Base-by-base conservation (phyloP, 2,329 filamentous ascomycete genomes). In the Dactylellina haptotyla region DNA sequence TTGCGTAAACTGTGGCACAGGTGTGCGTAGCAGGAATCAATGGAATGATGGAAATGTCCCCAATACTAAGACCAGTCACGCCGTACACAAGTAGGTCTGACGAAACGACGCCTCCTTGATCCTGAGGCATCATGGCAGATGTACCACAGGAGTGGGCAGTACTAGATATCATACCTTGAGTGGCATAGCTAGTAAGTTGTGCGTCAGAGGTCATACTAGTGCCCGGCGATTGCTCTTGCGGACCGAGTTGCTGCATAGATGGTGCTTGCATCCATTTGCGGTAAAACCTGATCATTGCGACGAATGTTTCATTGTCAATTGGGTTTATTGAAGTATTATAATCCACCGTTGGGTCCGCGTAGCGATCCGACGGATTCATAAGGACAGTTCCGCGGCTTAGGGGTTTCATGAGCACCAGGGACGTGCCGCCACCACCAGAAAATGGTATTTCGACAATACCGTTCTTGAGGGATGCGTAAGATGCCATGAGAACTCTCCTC, bases 81-180 rank as follows among this genome's bases (percentile, higher is more conserved):
- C 83, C 83, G 69, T 83, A 83, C 0, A 84, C 83, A 48, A 78
- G 76, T 3, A 84, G 77, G 16, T 80, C 76, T 5, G 82, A 75
- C 63, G 84, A 82, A 0, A 86, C 84, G 10, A 86, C 85, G 1
- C 84, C 85, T 0, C 84, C 84, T 1, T 83, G 79, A 26, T 81
- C 81, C 23, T 79, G 77, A 1, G 83, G 83, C 59, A 83, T 79
- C 84, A 86, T 86, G 5, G 83, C 82, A 46, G 82, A 82, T n/a
- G 83, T 86, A 10, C 85, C 84, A 1, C 81, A 79, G 0, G 83
- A 81, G 77, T 87, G 85, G 76, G 83, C 86, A 53, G 82, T 83
- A 0, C 82, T 84, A n/a, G 79, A 79, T 14, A 81, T 76, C 48
- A 75, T 76, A 5, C 77, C 78, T 43, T 76, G 59, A 41, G 79